Base-by-base conservation (phyloP, 2,329 filamentous ascomycete genomes). In the Paraconiothyrium brasiliense region DNA sequence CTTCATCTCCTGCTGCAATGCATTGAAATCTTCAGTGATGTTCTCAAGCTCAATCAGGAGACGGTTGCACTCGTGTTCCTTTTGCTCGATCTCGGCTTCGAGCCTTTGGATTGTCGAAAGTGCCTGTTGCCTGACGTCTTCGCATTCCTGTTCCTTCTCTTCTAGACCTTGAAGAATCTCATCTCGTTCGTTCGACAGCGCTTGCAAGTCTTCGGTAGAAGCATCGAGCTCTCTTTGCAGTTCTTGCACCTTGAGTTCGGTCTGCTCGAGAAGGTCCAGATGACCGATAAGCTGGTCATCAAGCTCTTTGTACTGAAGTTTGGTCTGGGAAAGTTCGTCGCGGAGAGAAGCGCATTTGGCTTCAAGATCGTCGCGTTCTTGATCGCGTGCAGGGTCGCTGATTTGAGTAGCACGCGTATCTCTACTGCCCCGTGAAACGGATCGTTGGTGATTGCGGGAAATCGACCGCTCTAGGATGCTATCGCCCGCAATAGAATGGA, bases 381-480 rank as follows among this genome's bases (percentile, higher is more conserved):
- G 51, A 27, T 59, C 70, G 94, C 94, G 66, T 14, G 74, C 73
- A 3, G 87, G 84, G 63, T 97, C 94, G 63, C 78, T 93, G 81
- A 76, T 85, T 55, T 81, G 81, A 0, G 90, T 91, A n/a, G 85
- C 83, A 24, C 88, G 84, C 74, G 77, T 78, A 11, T 62, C 75
- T 10, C 75, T 75, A 60, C 92, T 96, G 8, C 86, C 86, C 32
- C 92, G 85, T 3, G 93, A 97, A 22, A 87, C 87, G 0, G 93
- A 89, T 58, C 94, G 86, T 62, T 89, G 87, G 63, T 91, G 87
- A 14, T 93, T 90, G 46, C 94, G 89, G 3, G 94, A 97, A 13
- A 94, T 93, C 0, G 94, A 97, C n/a, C 95, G 89, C 62, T 98
- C 95, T 35, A 98, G 87, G 47, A 98, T 91, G 75, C 93, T 97